Evolutionary conservation across 768 basidiomycete genomes (phyloP).

Genomic region (Mycena maculata): DNA sequence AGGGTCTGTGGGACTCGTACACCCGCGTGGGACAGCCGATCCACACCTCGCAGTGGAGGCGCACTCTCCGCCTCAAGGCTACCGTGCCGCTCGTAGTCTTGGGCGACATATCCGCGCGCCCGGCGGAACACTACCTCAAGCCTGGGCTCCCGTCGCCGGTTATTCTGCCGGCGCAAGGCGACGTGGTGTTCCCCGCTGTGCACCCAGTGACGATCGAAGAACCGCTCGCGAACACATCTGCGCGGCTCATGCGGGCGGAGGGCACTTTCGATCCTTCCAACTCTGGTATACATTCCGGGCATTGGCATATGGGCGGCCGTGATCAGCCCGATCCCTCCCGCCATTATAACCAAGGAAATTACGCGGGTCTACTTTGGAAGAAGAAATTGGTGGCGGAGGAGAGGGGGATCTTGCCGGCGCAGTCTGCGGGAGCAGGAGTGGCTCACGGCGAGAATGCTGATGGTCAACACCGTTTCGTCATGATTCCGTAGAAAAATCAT

Average conservation of each 20-base stretch:
- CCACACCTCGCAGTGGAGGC: not conserved
- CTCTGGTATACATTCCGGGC: no score
- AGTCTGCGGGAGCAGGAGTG: not conserved
- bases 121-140: slow-evolving; percentile 7
- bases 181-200: not conserved
- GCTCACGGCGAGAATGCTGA: no score
- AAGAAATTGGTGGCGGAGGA: slow-evolving; percentile 13
- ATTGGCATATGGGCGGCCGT: not conserved
- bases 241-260: slow-evolving; percentile 9
- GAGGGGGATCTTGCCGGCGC: not conserved
- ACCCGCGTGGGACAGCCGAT: not conserved
- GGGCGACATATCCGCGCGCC: not conserved
- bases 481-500: no score
- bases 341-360: not conserved
- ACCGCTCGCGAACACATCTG: slow-evolving; percentile 9
- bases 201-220: slow-evolving; percentile 17
- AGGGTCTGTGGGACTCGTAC: slow-evolving; percentile 21
- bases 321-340: not conserved
- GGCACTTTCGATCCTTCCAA: slow-evolving; percentile 3
- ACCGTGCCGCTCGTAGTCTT: slow-evolving; percentile 11
- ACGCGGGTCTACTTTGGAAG: slow-evolving; percentile 15
- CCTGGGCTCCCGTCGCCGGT: not conserved
- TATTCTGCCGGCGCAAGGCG: not conserved
- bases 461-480: no score
- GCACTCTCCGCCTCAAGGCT: not conserved